phyloP scores from a whole-genome alignment of 495 filamentous ascomycete species.

The Barbatosphaeria neglecta region DNA sequence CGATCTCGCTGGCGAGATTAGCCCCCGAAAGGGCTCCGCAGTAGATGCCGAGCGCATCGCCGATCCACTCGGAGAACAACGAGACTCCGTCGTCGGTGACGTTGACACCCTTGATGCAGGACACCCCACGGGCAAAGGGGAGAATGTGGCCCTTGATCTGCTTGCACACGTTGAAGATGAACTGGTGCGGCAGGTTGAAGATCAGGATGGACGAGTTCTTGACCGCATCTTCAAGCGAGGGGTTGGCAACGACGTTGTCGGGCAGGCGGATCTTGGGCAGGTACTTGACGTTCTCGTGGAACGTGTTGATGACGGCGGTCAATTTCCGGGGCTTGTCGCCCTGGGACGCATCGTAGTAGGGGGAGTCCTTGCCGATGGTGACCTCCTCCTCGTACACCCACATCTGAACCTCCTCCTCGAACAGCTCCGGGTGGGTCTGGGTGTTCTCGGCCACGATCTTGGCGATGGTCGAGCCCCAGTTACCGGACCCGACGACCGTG shows the following conservation, averaged over 20 bases:
- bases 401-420: constrained; percentile 88
- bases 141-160: constrained; percentile 79
- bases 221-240: constrained; percentile 71
- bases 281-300: constrained; percentile 97
- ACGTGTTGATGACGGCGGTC: constrained; percentile 76
- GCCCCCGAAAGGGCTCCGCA: constrained; percentile 92
- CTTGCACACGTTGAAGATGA: constrained; percentile 78
- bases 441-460: constrained; percentile 96
- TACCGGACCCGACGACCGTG: constrained; percentile 87
- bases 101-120: constrained; percentile 96
- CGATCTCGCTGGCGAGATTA: constrained; percentile 94
- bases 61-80: constrained; percentile 93
- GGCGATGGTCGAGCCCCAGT: constrained; percentile 95
- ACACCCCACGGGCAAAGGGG: constrained; percentile 86
- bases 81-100: constrained; percentile 70
- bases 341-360: constrained; percentile 39
- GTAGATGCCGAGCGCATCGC: constrained; percentile 82
- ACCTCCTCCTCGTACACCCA: constrained; percentile 92
- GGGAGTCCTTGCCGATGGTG: constrained; percentile 51
- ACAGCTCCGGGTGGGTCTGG: constrained; percentile 59
- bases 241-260: constrained; percentile 76
- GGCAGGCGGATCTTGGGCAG: constrained; percentile 79
- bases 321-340: constrained; percentile 64
- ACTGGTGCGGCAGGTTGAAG: constrained; percentile 98
- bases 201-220: constrained; percentile 75